Percentiles rank a stretch among this genome's conserved stretches.
Conservation (phyloP, 768 basidiomycete species). For the Panaeolus papilionaceus region DNA sequence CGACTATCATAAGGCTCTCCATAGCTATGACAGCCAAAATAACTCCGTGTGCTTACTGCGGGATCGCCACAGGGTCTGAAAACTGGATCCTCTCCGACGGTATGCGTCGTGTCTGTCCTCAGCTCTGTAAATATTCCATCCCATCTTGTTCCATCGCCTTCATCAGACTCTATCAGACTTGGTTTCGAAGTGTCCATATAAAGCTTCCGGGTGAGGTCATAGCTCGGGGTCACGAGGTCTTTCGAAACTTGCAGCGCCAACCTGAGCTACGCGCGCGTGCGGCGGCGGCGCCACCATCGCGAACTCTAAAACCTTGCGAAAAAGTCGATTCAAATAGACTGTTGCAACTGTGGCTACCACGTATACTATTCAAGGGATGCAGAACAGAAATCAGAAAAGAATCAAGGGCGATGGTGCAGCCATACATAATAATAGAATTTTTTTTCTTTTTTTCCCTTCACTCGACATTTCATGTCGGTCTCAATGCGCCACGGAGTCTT, state of each 20-base stretch:
- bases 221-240: not conserved
- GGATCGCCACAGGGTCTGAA: not conserved
- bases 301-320: constrained; percentile 12
- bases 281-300: not conserved
- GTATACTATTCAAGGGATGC: not conserved
- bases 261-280: constrained; percentile 7
- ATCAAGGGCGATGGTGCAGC: not conserved
- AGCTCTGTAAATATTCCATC: not conserved
- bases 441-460: not conserved
- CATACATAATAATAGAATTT: not conserved
- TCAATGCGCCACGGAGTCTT: not conserved
- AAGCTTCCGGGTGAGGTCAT: constrained; percentile 8
- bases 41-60: constrained; percentile 3
- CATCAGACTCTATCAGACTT: not conserved
- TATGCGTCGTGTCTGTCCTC: not conserved
- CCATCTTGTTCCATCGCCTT: not conserved
- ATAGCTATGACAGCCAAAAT: not conserved
- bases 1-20: not conserved
- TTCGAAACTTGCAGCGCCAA: constrained; percentile 7
- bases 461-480: constrained; percentile 12
- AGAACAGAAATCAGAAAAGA: not conserved
- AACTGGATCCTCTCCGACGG: not conserved
- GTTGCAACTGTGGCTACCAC: not conserved
- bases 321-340: not conserved
- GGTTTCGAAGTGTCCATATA: not conserved